Evolutionary conservation across 78 protist genomes (phyloP), one percentile per base, ranked within the genome.

Genomic region (Tieghemostelium lacteum): DNA sequence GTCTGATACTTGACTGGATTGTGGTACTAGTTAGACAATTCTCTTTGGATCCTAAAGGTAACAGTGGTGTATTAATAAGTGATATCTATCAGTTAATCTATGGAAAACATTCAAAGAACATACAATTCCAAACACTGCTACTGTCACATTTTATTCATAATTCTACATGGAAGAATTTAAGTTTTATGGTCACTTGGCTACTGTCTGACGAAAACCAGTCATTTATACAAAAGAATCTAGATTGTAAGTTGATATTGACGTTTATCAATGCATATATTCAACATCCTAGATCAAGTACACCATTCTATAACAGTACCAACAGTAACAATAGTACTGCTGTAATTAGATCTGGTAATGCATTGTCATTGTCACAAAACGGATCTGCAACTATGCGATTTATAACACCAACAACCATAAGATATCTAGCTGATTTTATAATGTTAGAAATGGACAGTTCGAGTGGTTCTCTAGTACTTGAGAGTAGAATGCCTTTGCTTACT

Each of bases 231-330:
- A 12, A 62, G 31, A 22, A 58, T 24, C 8, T n/a, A 7, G 83
- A 73, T 39, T 34, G 50, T 42, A n/a, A 61, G 26, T 58, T 73
- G 10, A 33, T 83, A 2, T 52, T 83, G 0, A 34, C 67, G 24
- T 83, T 83, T 33, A 58, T 83, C 19, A 50, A 61, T 50, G 66
- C 91, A 16, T 83, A 69, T 52, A 76, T 63, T 24, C 37, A 62
- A 22, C 91, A 83, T 31, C 91, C 91, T 24, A 69, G 91, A 54
- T 83, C 91, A 33, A 24, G 52, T 19, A 78, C 91, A 10, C 91
- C 91, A 24, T 83, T 69, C 24, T 83, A 83, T 45, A 71, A 55
- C 28, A n/a, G 42, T 20, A 29, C 88, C 45, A 62, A 62, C 22
- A 50, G 57, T 12, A 49, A 26, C 1, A 45, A 42, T 2, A 71